These are phyloP conservation scores for Colletotrichum agaves DNA, from an alignment of 2,329 filamentous ascomycete species.

Conservation along the genomic window DNA sequence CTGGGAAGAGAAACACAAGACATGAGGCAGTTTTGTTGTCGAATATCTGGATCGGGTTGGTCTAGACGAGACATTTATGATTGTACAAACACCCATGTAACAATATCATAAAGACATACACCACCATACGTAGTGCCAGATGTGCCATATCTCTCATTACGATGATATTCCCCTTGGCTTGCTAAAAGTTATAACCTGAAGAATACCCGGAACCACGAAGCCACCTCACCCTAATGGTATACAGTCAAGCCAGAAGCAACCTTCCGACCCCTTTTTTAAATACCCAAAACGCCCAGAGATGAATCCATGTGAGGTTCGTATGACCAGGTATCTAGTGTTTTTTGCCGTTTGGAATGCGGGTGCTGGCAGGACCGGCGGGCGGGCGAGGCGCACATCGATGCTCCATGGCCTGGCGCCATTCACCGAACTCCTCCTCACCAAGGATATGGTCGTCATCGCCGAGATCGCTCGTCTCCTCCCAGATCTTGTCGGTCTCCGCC, in stretches of 20 bases:
- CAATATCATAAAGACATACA: slow-evolving; percentile 43
- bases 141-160: neutral
- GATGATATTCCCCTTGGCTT: neutral
- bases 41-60: slow-evolving; percentile 32
- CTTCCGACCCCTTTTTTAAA: slow-evolving; percentile 11
- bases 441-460: slow-evolving; percentile 87
- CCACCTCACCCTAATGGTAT: slow-evolving; percentile 8
- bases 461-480: slow-evolving; percentile 88
- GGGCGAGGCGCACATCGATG: slow-evolving; percentile 34
- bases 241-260: slow-evolving; percentile 10
- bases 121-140: slow-evolving; percentile 6
- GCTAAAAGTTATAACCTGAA: neutral
- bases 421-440: slow-evolving; percentile 76
- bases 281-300: slow-evolving; percentile 25
- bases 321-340: slow-evolving; percentile 17
- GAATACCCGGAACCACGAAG: neutral
- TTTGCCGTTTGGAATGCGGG: slow-evolving; percentile 28
- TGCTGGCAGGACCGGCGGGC: slow-evolving; percentile 33
- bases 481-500: slow-evolving; percentile 80
- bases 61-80: slow-evolving; percentile 39
- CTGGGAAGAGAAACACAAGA: slow-evolving; percentile 13
- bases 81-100: slow-evolving; percentile 48
- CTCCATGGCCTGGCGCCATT: slow-evolving; percentile 50
- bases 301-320: neutral
- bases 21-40: slow-evolving; percentile 27